These are phyloP conservation scores for Penicillium angulare DNA, from an alignment of 495 filamentous ascomycete species.

Conservation along the genomic window DNA sequence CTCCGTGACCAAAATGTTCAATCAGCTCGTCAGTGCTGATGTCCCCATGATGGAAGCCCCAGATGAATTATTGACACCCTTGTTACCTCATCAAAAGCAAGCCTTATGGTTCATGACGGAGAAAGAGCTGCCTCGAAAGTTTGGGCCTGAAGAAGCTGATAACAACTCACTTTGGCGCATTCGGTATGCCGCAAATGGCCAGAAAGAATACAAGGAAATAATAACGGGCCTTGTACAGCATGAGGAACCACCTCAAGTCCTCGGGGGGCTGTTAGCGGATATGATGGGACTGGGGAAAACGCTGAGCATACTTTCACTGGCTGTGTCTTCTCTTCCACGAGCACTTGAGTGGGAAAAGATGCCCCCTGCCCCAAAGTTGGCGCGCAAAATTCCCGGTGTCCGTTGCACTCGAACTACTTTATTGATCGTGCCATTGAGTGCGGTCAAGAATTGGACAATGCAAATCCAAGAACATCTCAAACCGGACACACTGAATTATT, in stretches of 20 bases:
- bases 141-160: slow-evolving; percentile 52
- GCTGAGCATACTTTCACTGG: slow-evolving; percentile 77
- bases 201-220: slow-evolving; percentile 68
- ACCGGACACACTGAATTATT: slow-evolving; percentile 57
- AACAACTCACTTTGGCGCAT: slow-evolving; percentile 75
- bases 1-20: slow-evolving; percentile 85
- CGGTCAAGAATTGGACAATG: slow-evolving; percentile 87
- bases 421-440: slow-evolving; percentile 86
- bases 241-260: slow-evolving; percentile 64
- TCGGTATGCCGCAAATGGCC: slow-evolving; percentile 49
- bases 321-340: slow-evolving; percentile 59
- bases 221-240: slow-evolving; percentile 69
- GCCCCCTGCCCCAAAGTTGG: slow-evolving; percentile 26
- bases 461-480: slow-evolving; percentile 82
- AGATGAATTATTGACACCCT: slow-evolving; percentile 57
- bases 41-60: slow-evolving; percentile 75
- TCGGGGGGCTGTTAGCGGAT: slow-evolving; percentile 91
- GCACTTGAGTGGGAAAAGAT: slow-evolving; percentile 52
- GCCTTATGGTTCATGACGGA: slow-evolving; percentile 83
- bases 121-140: slow-evolving; percentile 66
- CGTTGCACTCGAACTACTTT: slow-evolving; percentile 77
- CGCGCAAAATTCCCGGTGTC: slow-evolving; percentile 44
- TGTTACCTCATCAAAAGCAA: slow-evolving; percentile 89
- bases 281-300: slow-evolving; percentile 99
- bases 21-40: slow-evolving; percentile 69